Base-by-base conservation (phyloP, 1,284 basidiomycete species). In the Puccinia polysora region DNA sequence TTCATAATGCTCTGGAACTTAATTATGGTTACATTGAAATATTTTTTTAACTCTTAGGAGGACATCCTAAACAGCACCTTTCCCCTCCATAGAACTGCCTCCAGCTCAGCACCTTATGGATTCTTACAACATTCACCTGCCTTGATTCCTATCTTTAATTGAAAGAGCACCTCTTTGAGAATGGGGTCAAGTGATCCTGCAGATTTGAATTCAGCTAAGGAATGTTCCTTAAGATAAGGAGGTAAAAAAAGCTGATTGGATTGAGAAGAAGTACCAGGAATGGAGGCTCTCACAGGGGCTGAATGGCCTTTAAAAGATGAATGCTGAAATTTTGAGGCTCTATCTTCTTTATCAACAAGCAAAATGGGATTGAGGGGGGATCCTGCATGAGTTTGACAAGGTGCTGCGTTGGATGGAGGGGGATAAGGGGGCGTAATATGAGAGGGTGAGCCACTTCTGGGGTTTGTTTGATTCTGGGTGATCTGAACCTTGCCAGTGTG, bases 311-410 rank as follows among this genome's bases (percentile, higher is more conserved):
- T 10, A n/a, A 50, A 45, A 45, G 34, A n/a, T 25, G 25, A 14
- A 6, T 40, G 7, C n/a, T 34, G 12, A 47, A 7, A 12, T 8
- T 45, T 50, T 34, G 45, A 3, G 43, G 62, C 23, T 64, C 62
- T 34, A n/a, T n/a, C n/a, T n/a, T 71, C 68, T 25, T 71, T 59
- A 28, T 71, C 68, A 25, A 49, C 18, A 25, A 71, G 68, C 20
- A 18, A 60, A 23, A 71, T 71, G 12, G 68, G 68, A 30, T 71
- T 60, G 34, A 34, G 47, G 43, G 45, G 56, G 30, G 58, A 47
- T 52, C 68, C 68, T 12, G 47, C 34, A 38, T 65, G 63, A 40
- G 25, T 34, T 50, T 40, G 34, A 20, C 15, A 43, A n/a, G n/a
- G n/a, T 23, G 8, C 10, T 18, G 4, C 18, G 38, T 30, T 38